Conservation (phyloP, 768 basidiomycete species). For the Mycena kentingensis region DNA sequence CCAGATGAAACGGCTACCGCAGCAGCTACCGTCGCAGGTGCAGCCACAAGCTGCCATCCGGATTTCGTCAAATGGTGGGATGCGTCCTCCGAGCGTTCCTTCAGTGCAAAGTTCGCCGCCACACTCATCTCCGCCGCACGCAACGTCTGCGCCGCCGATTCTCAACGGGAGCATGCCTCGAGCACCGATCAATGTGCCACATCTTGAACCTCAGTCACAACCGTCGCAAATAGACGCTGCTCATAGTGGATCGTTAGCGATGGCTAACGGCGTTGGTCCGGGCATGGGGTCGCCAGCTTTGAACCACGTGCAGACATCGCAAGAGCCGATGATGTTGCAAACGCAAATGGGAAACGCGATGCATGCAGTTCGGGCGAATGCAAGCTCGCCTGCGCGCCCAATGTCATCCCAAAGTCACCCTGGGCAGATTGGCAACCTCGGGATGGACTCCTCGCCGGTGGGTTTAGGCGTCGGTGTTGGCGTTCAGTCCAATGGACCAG, state of each 20-base stretch:
- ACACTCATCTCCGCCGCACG: slow-evolving; percentile 42
- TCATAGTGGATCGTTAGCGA: slow-evolving; percentile 31
- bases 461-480: too few relatives aligned
- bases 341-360: too few relatives aligned
- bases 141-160: slow-evolving; percentile 33
- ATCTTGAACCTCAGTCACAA: slow-evolving; percentile 42
- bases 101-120: slow-evolving; percentile 32
- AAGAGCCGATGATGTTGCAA: too few relatives aligned
- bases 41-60: too few relatives aligned
- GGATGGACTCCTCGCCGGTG: too few relatives aligned
- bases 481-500: slow-evolving; percentile 34
- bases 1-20: slow-evolving; percentile 64
- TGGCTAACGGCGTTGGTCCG: slow-evolving; percentile 34
- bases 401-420: slow-evolving; percentile 52
- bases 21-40: too few relatives aligned
- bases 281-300: too few relatives aligned
- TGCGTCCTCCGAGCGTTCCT: slow-evolving; percentile 50
- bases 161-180: slow-evolving; percentile 40
- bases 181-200: slow-evolving; percentile 48
- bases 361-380: too few relatives aligned
- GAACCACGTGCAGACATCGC: too few relatives aligned
- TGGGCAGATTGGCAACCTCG: slow-evolving; percentile 32
- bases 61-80: slow-evolving; percentile 59
- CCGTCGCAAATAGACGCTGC: slow-evolving; percentile 21
- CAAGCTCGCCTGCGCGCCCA: too few relatives aligned